These are phyloP conservation scores for Floccularia luteovirens DNA, from an alignment of 768 basidiomycete species.

Conservation along the genomic window DNA sequence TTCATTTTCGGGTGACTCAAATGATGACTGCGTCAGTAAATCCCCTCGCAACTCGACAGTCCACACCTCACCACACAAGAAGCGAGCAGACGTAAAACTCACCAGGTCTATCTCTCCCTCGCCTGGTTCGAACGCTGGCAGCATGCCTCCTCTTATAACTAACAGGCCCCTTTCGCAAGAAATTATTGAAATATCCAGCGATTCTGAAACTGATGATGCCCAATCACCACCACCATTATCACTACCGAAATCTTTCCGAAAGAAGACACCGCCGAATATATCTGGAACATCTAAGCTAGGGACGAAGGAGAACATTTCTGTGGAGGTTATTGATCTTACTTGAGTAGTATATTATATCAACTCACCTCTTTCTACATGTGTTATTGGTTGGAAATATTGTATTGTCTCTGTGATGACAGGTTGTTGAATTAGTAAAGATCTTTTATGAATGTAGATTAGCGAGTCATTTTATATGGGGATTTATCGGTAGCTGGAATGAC, in stretches of 20 bases:
- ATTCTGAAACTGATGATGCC: slow-evolving; percentile 11
- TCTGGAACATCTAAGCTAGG: slow-evolving; percentile 3
- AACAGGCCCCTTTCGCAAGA: not conserved
- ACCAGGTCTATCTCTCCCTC: not conserved
- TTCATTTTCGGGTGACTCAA: not conserved
- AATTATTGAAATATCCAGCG: slow-evolving; percentile 13
- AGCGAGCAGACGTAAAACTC: not conserved
- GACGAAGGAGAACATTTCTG: not conserved
- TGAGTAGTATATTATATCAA: no score
- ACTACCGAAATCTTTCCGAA: slow-evolving; percentile 6
- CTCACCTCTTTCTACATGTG: no score
- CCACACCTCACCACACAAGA: slow-evolving; percentile 4
- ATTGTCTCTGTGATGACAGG: no score
- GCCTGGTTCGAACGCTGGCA: not conserved
- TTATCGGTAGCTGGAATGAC: no score
- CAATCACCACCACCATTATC: not conserved
- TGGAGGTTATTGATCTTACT: slow-evolving; percentile 16
- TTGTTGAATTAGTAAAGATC: no score
- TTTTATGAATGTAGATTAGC: no score
- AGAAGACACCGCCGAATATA: slow-evolving; percentile 10
- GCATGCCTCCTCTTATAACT: not conserved
- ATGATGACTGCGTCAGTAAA: slow-evolving; percentile 6
- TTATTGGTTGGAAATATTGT: no score
- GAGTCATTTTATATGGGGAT: no score
- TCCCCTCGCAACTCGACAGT: slow-evolving; percentile 12